A percentile compares a stretch with the other conserved stretches of the same genome.
Conservation (phyloP, 2,329 filamentous ascomycete species). For the Fusarium luffae region DNA sequence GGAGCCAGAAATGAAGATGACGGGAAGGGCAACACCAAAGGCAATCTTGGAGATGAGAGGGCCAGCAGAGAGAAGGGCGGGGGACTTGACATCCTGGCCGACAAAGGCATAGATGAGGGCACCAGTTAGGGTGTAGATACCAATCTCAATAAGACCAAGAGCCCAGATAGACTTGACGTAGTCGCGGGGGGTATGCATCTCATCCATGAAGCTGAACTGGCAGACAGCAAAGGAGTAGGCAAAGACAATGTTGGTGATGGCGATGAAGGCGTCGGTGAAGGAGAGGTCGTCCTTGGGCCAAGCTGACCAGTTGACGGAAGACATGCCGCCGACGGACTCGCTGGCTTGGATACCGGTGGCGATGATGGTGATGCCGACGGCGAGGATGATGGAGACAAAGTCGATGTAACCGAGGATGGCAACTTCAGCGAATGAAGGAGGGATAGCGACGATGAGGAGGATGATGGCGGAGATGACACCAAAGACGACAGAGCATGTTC, state of each 20-base stretch:
- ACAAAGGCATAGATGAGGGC: constrained; percentile 76
- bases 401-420: constrained; percentile 63
- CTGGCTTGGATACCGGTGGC: constrained; percentile 64
- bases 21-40: constrained; percentile 76
- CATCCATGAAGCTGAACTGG: constrained; percentile 65
- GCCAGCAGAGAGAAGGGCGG: constrained; percentile 74
- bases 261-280: constrained; percentile 67
- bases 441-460: constrained; percentile 58
- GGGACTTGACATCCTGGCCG: constrained; percentile 70
- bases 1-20: constrained; percentile 79
- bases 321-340: constrained; percentile 48
- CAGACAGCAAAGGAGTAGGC: constrained; percentile 70
- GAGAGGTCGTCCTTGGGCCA: constrained; percentile 59
- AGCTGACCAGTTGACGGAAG: constrained; percentile 55
- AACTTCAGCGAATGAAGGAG: constrained; percentile 61
- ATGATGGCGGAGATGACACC: constrained; percentile 59
- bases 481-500: constrained; percentile 58
- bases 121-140: constrained; percentile 74
- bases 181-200: constrained; percentile 62
- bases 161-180: constrained; percentile 67
- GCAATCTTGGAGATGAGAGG: constrained; percentile 70
- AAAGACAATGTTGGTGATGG: constrained; percentile 76
- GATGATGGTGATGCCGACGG: constrained; percentile 74
- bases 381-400: constrained; percentile 71
- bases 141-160: constrained; percentile 70